These are phyloP conservation scores for Senna siamea DNA, from an alignment of 306 rosid genomes.

Conservation along the genomic window DNA sequence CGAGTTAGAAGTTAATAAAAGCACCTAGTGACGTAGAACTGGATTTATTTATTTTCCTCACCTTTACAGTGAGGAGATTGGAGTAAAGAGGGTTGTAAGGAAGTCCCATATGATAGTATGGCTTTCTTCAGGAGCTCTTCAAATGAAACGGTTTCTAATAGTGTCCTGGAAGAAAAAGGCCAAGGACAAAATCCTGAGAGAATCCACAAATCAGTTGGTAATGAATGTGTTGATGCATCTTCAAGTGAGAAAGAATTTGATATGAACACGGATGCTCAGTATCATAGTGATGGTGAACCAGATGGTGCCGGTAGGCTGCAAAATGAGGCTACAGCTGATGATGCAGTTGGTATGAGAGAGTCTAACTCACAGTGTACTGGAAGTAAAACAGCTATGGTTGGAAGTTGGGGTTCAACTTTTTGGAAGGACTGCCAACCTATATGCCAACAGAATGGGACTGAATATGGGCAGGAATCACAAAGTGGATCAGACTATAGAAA, in stretches of 20 bases:
- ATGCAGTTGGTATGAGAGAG: constrained; percentile 49
- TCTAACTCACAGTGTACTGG: constrained; percentile 63
- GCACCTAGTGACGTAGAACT: constrained; percentile 30
- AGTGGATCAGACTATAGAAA: constrained; percentile 74
- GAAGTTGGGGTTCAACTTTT: constrained; percentile 96
- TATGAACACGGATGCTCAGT: constrained; percentile 75
- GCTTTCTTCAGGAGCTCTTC: constrained; percentile 84
- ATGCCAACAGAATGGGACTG: constrained; percentile 68
- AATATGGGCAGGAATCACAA: constrained; percentile 80
- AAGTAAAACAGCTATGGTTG: constrained; percentile 65
- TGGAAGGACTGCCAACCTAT: constrained; percentile 95
- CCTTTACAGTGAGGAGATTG: constrained; percentile 39
- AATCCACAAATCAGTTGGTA: constrained; percentile 58
- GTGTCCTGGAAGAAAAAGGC: constrained; percentile 69
- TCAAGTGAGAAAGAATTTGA: constrained; percentile 84
- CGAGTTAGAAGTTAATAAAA: constrained; percentile 46
- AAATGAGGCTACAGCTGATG: constrained; percentile 62
- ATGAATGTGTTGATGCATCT: constrained; percentile 60
- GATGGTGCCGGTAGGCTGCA: constrained; percentile 59
- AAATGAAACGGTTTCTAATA: constrained; percentile 71
- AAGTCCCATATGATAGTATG: constrained; percentile 68
- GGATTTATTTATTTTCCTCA: constrained; percentile 23
- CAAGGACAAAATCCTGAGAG: constrained; percentile 65
- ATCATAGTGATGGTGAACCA: constrained; percentile 77
- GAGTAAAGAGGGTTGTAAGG: constrained; percentile 35